These are phyloP conservation scores for Alternaria gaisen DNA, from an alignment of 2,329 filamentous ascomycete species.

Conservation along the genomic window DNA sequence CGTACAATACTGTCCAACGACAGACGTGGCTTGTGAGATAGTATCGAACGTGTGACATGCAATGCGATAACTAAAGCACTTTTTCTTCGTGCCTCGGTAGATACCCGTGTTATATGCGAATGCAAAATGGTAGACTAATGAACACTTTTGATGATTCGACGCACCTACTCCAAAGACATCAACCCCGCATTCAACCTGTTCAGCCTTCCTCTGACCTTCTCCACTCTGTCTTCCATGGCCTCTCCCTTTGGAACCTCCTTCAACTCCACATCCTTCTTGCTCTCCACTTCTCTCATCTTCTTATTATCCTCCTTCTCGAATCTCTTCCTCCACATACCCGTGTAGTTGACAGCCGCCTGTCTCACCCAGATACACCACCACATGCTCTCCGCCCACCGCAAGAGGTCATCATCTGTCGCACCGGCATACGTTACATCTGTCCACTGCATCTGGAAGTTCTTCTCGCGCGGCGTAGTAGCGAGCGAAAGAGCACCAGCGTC, in stretches of 20 bases:
- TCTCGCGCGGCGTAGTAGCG: constrained; percentile 24
- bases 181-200: not conserved
- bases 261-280: no score
- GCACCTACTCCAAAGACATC: not conserved
- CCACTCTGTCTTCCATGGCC: not conserved
- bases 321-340: constrained; percentile 34
- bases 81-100: accelerated
- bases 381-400: constrained; percentile 29
- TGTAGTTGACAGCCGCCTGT: constrained; percentile 32
- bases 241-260: not conserved
- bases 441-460: constrained; percentile 35
- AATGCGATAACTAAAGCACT: accelerated
- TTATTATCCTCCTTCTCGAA: constrained; percentile 30
- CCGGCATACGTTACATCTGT: constrained; percentile 20
- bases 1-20: no score
- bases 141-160: no score
- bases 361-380: constrained; percentile 39
- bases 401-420: constrained; percentile 21
- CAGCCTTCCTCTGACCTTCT: not conserved
- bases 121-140: no score
- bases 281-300: no score
- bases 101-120: accelerated
- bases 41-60: no score
- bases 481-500: constrained; percentile 24
- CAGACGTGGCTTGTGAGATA: no score